Percentiles rank a stretch among this genome's conserved stretches.
phyloP scores from a whole-genome alignment of 352 stramenopile species.

The Globisporangium ultimum region DNA sequence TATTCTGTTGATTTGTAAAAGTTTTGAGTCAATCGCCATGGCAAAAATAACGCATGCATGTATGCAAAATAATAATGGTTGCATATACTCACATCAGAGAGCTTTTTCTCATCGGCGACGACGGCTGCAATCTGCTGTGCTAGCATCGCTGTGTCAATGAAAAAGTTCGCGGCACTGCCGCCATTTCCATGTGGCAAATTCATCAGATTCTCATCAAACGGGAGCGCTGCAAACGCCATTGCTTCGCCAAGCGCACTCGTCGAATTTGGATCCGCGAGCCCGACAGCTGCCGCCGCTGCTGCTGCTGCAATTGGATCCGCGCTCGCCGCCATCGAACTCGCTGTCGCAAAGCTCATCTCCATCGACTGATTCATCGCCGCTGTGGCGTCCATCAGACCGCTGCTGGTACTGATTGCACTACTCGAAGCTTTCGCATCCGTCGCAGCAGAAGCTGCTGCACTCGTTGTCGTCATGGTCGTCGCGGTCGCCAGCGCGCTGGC shows the following conservation, averaged over 20 bases:
- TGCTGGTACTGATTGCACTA: neutral
- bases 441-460: no score
- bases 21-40: neutral
- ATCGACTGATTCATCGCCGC: constrained; percentile 8
- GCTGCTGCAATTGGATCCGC: constrained; percentile 11
- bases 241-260: constrained; percentile 7
- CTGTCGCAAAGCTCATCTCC: constrained; percentile 9
- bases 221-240: constrained; percentile 24
- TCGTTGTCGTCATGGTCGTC: constrained; percentile 4
- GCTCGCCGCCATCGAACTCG: constrained; percentile 12
- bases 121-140: constrained; percentile 62
- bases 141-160: constrained; percentile 53
- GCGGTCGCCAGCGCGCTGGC: constrained; percentile 10
- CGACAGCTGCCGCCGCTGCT: constrained; percentile 11
- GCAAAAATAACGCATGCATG: no score
- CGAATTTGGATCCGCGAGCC: constrained; percentile 14
- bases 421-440: neutral
- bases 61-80: no score
- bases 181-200: constrained; percentile 4
- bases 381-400: neutral
- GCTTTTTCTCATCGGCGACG: constrained; percentile 73
- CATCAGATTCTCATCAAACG: constrained; percentile 64
- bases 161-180: constrained; percentile 39
- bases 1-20: constrained; percentile 38
- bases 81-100: constrained; percentile 51